Percentiles rank a stretch among this genome's conserved stretches.
These are phyloP conservation scores for Filobasidium wieringae DNA, from an alignment of 768 basidiomycete species.

Conservation along the genomic window DNA sequence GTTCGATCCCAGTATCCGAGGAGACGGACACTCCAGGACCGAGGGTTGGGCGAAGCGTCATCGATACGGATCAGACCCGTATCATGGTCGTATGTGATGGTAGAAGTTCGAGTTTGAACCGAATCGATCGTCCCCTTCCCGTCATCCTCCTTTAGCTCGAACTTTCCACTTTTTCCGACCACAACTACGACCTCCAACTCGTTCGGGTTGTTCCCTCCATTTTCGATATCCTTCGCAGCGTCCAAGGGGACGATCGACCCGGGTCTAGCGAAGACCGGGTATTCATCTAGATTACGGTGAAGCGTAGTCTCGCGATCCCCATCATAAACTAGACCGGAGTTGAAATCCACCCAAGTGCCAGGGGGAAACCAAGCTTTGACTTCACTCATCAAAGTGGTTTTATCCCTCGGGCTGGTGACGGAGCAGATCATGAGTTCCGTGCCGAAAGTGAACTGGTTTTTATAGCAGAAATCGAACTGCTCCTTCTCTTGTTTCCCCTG, in stretches of 20 bases:
- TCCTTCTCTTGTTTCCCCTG: not conserved
- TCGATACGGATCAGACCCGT: not conserved
- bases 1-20: slow-evolving; percentile 8
- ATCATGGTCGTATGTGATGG: slow-evolving; percentile 8
- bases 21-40: not conserved
- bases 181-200: slow-evolving; percentile 1
- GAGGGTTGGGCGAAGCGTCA: not conserved
- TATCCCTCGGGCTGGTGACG: slow-evolving; percentile 13
- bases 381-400: slow-evolving; percentile 5
- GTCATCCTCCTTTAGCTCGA: slow-evolving; percentile 7
- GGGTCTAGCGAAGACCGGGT: slow-evolving; percentile 17
- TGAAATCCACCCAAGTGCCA: slow-evolving; percentile 20
- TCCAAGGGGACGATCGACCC: slow-evolving; percentile 21
- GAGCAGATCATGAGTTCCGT: slow-evolving; percentile 17
- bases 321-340: slow-evolving; percentile 20
- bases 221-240: not conserved
- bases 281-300: slow-evolving; percentile 12
- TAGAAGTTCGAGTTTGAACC: slow-evolving; percentile 8
- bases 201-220: not conserved
- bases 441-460: slow-evolving; percentile 22
- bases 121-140: slow-evolving; percentile 2
- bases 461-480: slow-evolving; percentile 15
- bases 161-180: slow-evolving; percentile 1
- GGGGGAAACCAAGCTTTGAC: slow-evolving; percentile 17
- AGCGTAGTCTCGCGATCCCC: slow-evolving; percentile 16